These are phyloP conservation scores for Podaxis carcinomalis DNA, from an alignment of 768 basidiomycete genomes.

Conservation along the genomic window DNA sequence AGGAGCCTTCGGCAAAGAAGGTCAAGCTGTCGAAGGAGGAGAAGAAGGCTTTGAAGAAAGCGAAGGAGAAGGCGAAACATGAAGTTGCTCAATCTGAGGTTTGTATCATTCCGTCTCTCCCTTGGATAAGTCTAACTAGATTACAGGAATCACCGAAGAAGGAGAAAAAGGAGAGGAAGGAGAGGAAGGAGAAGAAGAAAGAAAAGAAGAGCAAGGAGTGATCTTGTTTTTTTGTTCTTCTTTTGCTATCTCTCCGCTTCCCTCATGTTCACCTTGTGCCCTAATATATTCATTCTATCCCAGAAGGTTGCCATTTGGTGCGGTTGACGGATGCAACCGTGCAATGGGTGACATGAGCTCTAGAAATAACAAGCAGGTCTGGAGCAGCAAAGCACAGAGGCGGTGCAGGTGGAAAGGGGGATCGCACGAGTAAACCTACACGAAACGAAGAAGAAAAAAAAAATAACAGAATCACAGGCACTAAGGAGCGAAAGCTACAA, in stretches of 20 bases:
- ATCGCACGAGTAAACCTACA: too few relatives aligned
- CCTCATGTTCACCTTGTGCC: conserved; percentile 8
- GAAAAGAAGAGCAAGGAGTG: conserved; percentile 35
- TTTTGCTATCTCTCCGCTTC: conserved; percentile 12
- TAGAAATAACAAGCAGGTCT: too few relatives aligned
- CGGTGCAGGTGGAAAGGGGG: too few relatives aligned
- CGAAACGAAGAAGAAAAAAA: too few relatives aligned
- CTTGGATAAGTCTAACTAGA: background rate
- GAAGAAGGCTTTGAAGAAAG: conserved; percentile 81
- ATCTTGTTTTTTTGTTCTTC: conserved; percentile 13
- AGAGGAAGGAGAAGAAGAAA: conserved; percentile 51
- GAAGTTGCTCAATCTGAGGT: conserved; percentile 36
- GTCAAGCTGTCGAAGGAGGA: conserved; percentile 79
- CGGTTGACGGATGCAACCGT: too few relatives aligned
- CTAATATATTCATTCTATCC: background rate
- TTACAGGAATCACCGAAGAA: conserved; percentile 30
- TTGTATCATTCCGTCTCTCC: conserved; percentile 9
- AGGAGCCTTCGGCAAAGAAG: conserved; percentile 60
- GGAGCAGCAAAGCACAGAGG: too few relatives aligned
- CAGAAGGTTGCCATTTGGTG: background rate
- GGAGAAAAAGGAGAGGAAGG: conserved; percentile 52
- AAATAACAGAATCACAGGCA: too few relatives aligned
- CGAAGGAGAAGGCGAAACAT: conserved; percentile 56
- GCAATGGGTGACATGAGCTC: too few relatives aligned
- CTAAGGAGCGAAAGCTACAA: background rate